Evolutionary conservation across 805 yeast species (phyloP).

Genomic region (Nakazawaea populi): DNA sequence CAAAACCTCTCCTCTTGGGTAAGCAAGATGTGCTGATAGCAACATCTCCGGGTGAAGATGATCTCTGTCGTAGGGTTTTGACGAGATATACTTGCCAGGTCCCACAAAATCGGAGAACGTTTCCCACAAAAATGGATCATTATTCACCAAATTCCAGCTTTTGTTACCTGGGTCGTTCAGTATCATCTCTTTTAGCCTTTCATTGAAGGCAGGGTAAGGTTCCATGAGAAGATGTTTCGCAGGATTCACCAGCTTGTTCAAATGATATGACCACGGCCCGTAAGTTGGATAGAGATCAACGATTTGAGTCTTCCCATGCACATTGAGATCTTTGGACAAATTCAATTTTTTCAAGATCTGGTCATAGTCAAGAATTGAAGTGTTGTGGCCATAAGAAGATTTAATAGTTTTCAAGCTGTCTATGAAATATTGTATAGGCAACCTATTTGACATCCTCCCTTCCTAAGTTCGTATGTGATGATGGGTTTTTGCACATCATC

Average conservation of each 20-base stretch:
- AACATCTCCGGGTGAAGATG: conserved; percentile 21
- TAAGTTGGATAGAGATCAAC: conserved; percentile 58
- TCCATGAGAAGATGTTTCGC: conserved; percentile 60
- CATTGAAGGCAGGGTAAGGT: conserved; percentile 22
- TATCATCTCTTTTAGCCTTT: neutral
- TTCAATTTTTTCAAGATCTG: conserved; percentile 40
- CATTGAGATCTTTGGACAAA: conserved; percentile 30
- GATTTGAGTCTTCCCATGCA: conserved; percentile 36
- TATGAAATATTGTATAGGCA: neutral
- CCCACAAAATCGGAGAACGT: conserved; percentile 47
- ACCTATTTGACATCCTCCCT: neutral
- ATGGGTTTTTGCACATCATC: neutral
- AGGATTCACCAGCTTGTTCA: conserved; percentile 61
- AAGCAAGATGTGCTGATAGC: conserved; percentile 22
- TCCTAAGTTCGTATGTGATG: no score
- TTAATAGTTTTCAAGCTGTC: conserved; percentile 15
- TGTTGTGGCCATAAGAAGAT: conserved; percentile 14
- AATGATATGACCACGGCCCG: conserved; percentile 53
- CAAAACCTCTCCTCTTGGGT: conserved; percentile 55
- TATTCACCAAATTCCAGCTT: conserved; percentile 26
- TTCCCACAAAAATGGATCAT: conserved; percentile 66
- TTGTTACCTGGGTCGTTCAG: neutral
- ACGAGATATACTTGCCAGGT: conserved; percentile 32
- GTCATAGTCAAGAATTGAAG: conserved; percentile 15
- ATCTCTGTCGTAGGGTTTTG: neutral